These are phyloP conservation scores for Zarea fungicola DNA, from an alignment of 2,329 filamentous ascomycete genomes.

Conservation along the genomic window DNA sequence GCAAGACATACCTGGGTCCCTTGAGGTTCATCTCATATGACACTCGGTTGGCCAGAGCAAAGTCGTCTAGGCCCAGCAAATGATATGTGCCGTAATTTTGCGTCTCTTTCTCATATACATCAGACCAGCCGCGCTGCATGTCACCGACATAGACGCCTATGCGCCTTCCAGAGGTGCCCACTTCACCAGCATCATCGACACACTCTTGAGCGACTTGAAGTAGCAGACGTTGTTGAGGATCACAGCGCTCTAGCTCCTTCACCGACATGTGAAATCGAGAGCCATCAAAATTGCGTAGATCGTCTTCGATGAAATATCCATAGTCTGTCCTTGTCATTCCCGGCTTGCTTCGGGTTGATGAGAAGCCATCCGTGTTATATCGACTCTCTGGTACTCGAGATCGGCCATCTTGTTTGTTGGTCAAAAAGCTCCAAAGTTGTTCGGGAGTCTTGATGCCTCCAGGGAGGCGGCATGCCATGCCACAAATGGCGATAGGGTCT, in stretches of 20 bases:
- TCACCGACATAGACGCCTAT: conserved; percentile 6
- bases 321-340: conserved; percentile 10
- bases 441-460: conserved; percentile 10
- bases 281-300: conserved; percentile 4
- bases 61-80: neutral
- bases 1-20: neutral
- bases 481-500: conserved; percentile 13
- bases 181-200: conserved; percentile 5
- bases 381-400: conserved; percentile 13
- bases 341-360: conserved; percentile 1
- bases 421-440: conserved; percentile 14
- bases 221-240: conserved; percentile 27
- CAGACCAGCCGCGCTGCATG: neutral
- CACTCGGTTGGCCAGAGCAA: conserved; percentile 1
- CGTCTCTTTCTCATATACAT: neutral
- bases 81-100: neutral
- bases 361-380: conserved; percentile 14
- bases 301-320: conserved; percentile 14
- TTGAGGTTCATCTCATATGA: conserved; percentile 1
- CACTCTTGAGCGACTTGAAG: conserved; percentile 26
- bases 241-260: conserved; percentile 13
- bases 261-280: conserved; percentile 3
- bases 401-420: conserved; percentile 11
- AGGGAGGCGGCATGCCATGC: conserved; percentile 15
- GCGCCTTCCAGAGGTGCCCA: neutral